These are phyloP conservation scores for Termitomyces sp. DNA, from an alignment of 768 basidiomycete species.

Conservation along the genomic window DNA sequence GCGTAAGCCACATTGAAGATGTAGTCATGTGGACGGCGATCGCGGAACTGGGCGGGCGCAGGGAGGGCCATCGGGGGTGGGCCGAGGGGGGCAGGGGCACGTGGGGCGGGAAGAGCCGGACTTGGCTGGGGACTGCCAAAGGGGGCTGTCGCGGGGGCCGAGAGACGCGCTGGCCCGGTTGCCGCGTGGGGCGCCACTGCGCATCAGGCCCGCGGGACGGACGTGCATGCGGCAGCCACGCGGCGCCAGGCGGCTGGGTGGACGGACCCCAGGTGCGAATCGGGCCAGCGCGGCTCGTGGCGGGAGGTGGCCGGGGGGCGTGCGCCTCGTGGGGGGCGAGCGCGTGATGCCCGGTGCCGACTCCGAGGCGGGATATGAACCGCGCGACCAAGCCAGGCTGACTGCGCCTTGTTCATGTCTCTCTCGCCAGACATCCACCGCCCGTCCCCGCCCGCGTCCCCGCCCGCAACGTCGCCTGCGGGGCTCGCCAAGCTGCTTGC, in stretches of 20 bases:
- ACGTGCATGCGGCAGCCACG: too few species aligned
- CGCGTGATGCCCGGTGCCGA: constrained; percentile 19
- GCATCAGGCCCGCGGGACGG: too few species aligned
- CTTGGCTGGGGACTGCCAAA: too few species aligned
- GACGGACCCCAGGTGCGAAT: too few species aligned
- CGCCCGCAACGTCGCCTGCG: constrained; percentile 18
- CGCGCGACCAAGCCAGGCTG: neutral
- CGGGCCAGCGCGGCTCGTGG: too few species aligned
- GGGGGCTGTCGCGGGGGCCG: too few species aligned
- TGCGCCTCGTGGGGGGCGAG: constrained; percentile 14
- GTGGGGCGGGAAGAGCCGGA: neutral
- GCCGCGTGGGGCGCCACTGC: too few species aligned
- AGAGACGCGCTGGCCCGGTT: too few species aligned
- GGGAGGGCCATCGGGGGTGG: too few species aligned
- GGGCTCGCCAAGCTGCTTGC: constrained; percentile 55
- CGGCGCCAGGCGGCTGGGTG: too few species aligned
- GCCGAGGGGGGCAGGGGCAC: neutral
- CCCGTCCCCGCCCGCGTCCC: neutral
- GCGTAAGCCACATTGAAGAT: constrained; percentile 1
- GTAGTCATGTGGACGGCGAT: too few species aligned
- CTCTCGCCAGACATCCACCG: constrained; percentile 7
- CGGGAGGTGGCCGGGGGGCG: constrained; percentile 10
- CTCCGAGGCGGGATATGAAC: constrained; percentile 9
- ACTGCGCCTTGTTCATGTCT: neutral
- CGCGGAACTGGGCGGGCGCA: too few species aligned